phyloP scores from a whole-genome alignment of 2,329 filamentous ascomycete species.

The Aspergillus floridensis region DNA sequence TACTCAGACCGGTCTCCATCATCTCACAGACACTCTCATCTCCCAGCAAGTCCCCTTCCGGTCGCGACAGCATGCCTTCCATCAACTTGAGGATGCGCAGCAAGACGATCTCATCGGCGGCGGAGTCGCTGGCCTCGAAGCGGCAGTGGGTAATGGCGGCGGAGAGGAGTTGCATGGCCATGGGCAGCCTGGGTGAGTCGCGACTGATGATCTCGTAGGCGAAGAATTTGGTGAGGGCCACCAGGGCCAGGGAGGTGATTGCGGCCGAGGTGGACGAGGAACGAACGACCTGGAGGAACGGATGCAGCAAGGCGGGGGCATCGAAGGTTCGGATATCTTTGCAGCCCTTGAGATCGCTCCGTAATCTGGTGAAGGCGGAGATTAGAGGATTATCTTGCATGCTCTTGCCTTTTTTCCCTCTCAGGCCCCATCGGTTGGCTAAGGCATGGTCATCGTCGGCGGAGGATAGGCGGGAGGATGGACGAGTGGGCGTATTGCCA shows the following conservation, averaged over 20 bases:
- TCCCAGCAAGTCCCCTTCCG: constrained; percentile 87
- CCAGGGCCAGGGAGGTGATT: constrained; percentile 90
- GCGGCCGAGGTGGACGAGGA: constrained; percentile 93
- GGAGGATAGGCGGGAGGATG: constrained; percentile 20
- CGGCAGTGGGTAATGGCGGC: constrained; percentile 96
- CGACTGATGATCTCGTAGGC: constrained; percentile 87
- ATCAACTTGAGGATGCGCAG: constrained; percentile 93
- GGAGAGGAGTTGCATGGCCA: constrained; percentile 92
- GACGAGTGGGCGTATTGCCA: constrained; percentile 19
- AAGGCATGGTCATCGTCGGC: constrained; percentile 50
- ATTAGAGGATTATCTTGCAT: constrained; percentile 97
- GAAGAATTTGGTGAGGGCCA: constrained; percentile 94
- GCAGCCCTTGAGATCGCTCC: constrained; percentile 81
- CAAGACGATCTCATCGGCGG: constrained; percentile 92
- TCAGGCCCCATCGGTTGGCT: constrained; percentile 84
- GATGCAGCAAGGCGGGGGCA: constrained; percentile 81
- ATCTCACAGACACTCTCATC: constrained; percentile 99
- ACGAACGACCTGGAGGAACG: constrained; percentile 94
- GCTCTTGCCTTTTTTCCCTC: constrained; percentile 94
- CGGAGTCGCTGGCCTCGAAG: constrained; percentile 93
- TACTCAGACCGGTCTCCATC: constrained; percentile 97
- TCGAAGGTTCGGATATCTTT: constrained; percentile 91
- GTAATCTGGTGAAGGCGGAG: constrained; percentile 84
- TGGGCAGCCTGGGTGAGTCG: constrained; percentile 78
- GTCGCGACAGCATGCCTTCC: constrained; percentile 96